A percentile compares a stretch with the other conserved stretches of the same genome.
Conservation (phyloP, 2,329 filamentous ascomycete genomes). For the Paecilomyces variotii region DNA sequence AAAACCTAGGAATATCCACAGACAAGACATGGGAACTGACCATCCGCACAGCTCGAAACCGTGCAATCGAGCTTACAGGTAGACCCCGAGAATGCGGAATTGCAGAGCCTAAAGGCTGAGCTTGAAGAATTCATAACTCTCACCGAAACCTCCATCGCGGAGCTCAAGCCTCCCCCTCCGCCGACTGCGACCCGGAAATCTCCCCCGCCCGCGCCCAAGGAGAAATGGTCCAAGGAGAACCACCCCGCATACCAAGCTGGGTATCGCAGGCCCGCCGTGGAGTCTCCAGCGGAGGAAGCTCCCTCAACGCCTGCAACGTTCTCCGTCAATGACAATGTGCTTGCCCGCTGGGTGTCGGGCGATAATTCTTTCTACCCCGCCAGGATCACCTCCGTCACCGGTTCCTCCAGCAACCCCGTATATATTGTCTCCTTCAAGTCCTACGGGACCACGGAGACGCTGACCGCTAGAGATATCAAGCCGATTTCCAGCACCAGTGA, state of each 20-base stretch:
- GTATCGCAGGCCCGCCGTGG: constrained; percentile 37
- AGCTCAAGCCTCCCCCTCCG: constrained; percentile 58
- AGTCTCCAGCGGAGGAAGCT: constrained; percentile 46
- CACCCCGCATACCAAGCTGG: constrained; percentile 67
- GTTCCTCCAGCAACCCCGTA: constrained; percentile 80
- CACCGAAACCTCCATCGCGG: constrained; percentile 71
- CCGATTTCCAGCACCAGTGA: constrained; percentile 57
- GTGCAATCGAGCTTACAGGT: constrained; percentile 67
- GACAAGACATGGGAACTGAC: constrained; percentile 5
- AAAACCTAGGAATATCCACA: too few species aligned
- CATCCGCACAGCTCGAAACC: constrained; percentile 59
- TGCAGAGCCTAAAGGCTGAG: constrained; percentile 69
- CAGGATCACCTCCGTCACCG: constrained; percentile 86
- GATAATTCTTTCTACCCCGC: constrained; percentile 89
- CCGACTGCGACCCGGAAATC: constrained; percentile 40
- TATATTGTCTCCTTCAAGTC: constrained; percentile 94
- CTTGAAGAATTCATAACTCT: constrained; percentile 73
- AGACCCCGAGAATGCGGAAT: constrained; percentile 71
- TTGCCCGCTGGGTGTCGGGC: constrained; percentile 84
- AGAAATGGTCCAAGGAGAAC: constrained; percentile 74
- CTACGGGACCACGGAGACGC: constrained; percentile 71
- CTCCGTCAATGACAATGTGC: constrained; percentile 79
- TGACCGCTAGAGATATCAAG: constrained; percentile 74
- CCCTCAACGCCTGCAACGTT: constrained; percentile 51
- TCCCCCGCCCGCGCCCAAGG: constrained; percentile 48